These are phyloP conservation scores for Musa acuminata DNA, from an alignment of 176 grass and related monocot genomes.

Conservation along the genomic window DNA sequence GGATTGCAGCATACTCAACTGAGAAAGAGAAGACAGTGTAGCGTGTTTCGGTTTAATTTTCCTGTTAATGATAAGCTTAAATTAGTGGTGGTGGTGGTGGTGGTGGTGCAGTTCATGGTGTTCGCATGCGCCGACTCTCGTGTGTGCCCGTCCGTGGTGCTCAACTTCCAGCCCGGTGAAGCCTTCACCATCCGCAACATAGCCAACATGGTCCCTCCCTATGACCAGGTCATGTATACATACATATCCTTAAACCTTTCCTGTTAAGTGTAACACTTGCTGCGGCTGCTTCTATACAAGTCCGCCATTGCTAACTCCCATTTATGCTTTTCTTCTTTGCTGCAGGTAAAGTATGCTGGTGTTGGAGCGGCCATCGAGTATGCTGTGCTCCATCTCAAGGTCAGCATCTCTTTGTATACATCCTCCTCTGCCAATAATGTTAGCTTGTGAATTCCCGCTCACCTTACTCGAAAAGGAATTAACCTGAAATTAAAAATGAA, in stretches of 20 bases:
- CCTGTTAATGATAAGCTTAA: neutral
- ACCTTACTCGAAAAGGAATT: neutral
- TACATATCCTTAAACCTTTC: neutral
- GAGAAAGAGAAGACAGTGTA: neutral
- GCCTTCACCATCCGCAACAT: constrained; percentile 46
- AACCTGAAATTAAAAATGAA: neutral
- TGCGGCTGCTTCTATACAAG: too few species aligned
- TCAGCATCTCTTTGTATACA: neutral
- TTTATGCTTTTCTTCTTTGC: neutral
- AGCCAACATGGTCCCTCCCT: constrained; percentile 35
- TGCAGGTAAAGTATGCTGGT: constrained; percentile 28
- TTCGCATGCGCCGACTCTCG: constrained; percentile 40
- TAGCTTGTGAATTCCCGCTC: neutral
- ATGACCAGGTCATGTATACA: constrained; percentile 12
- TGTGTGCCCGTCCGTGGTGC: constrained; percentile 31
- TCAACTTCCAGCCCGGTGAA: constrained; percentile 32
- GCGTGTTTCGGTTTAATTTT: neutral
- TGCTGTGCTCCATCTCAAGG: constrained; percentile 36
- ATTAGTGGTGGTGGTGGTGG: too few species aligned
- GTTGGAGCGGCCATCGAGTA: constrained; percentile 36
- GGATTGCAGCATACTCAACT: neutral
- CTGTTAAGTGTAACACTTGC: neutral
- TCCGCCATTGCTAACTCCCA: neutral
- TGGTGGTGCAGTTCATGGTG: constrained; percentile 36
- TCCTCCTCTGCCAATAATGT: neutral